Base-by-base conservation (phyloP, 805 yeast genomes). In the Teunomyces kruisii region DNA sequence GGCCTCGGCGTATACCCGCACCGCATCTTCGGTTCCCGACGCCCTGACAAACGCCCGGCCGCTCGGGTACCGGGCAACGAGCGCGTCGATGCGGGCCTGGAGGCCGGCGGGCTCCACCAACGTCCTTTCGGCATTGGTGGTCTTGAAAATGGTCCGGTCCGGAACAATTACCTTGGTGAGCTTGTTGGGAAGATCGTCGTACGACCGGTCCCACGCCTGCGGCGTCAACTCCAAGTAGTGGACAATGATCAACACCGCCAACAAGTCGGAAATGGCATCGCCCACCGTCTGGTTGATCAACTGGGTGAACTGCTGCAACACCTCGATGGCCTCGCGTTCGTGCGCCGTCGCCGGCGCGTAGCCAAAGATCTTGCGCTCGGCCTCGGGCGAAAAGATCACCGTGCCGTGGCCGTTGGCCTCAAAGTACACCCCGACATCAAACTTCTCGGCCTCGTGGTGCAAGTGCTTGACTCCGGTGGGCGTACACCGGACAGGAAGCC, bases 341-440 rank as follows among this genome's bases (percentile, higher is more conserved):
- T 69, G 71, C 4, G 74, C 74, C 7, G 72, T 33, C 3, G 43
- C 27, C 2, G 80, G 67, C 28, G 62, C 51, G 40, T 65, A 64
- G 16, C 42, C 52, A 43, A 66, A 68, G 29, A 72, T 65, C 8
- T 56, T 56, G 2, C 56, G 55, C 46, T 80, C 72, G 5, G 71
- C 70, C 13, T 68, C 65, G 0, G 80, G 75, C 4, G 88, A 81
- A 61, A 94, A 94, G 15, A 89, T 73, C 6, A 92, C 96, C 0
- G 99, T 94, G 10, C 99, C 99, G 61, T 94, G 99, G n/a, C 99
- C 99, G 62, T 94, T 94, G 43, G 99, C 99, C 70, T 94, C 99
- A 57, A 94, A 94, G 67, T 94, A 94, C 12, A 94, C 83, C 19
- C 99, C 99, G 49, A 92, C 77, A 58, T 90, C 98, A 59, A 79